A percentile compares a stretch with the other conserved stretches of the same genome.
Conservation (phyloP, 2,329 filamentous ascomycete genomes). For the Hypoxylon sp. region DNA sequence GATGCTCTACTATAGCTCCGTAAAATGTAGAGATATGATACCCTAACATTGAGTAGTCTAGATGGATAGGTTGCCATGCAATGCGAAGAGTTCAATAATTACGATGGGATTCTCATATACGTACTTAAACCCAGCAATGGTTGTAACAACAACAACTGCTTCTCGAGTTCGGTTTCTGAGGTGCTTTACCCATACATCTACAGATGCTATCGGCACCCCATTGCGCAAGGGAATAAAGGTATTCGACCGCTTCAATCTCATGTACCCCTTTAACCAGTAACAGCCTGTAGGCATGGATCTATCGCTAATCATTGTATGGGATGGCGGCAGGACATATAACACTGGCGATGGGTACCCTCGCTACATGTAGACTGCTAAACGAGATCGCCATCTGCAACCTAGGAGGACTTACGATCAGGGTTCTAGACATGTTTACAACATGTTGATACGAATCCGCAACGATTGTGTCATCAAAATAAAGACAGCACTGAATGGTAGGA, state of each 20-base stretch:
- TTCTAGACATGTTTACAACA: too few relatives aligned
- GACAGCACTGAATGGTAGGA: neutral
- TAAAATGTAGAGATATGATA: neutral
- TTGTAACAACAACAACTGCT: neutral
- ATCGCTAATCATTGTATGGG: too few relatives aligned
- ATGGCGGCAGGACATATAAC: too few relatives aligned
- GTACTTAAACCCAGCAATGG: neutral
- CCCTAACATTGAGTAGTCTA: neutral
- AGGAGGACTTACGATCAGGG: neutral
- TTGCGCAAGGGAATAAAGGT: too few relatives aligned
- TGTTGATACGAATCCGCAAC: too few relatives aligned
- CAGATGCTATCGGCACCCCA: too few relatives aligned
- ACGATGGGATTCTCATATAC: neutral
- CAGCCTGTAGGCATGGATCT: too few relatives aligned
- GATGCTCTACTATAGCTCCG: conserved; percentile 1
- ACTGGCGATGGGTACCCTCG: neutral
- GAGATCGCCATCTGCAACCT: neutral
- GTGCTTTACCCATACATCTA: too few relatives aligned
- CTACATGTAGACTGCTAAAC: neutral
- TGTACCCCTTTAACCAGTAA: too few relatives aligned
- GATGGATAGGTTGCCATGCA: neutral
- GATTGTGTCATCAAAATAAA: too few relatives aligned
- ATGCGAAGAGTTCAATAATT: conserved; percentile 11
- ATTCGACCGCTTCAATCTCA: too few relatives aligned
- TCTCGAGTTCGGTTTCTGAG: too few relatives aligned